A percentile compares a stretch with the other conserved stretches of the same genome.
Conservation (phyloP, 2,329 filamentous ascomycete species). For the Trichoderma sp. region DNA sequence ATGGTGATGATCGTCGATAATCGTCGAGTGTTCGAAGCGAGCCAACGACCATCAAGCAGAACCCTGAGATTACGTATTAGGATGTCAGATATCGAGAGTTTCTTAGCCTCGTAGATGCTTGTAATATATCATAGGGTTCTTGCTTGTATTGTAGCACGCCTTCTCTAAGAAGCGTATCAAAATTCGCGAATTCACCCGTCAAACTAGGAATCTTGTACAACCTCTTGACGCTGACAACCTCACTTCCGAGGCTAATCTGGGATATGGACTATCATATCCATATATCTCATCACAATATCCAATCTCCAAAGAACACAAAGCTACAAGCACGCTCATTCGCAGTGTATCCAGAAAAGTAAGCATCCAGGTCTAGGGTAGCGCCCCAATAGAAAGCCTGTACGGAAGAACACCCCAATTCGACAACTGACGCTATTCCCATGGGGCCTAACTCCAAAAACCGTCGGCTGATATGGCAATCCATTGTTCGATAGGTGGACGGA, state of each 20-base stretch:
- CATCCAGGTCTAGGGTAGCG: neutral
- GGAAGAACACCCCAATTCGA: neutral
- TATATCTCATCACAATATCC: neutral
- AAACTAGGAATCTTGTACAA: neutral
- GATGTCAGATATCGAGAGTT: neutral
- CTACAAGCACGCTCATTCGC: neutral
- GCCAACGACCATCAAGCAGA: neutral
- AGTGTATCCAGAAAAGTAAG: neutral
- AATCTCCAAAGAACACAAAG: neutral
- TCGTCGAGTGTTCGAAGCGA: neutral
- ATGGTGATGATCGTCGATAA: neutral
- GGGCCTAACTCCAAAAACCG: neutral
- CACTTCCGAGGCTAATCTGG: neutral
- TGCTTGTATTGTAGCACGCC: neutral
- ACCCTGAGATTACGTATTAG: neutral
- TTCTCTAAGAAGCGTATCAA: neutral
- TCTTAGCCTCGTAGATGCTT: neutral
- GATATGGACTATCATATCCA: neutral
- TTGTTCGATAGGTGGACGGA: neutral
- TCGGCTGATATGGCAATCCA: constrained; percentile 4
- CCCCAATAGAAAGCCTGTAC: neutral
- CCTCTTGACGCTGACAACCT: neutral
- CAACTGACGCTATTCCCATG: neutral
- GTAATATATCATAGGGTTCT: neutral
- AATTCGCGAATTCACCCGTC: neutral